These are phyloP conservation scores for Fusarium buharicum DNA, from an alignment of 2,329 filamentous ascomycete species.

Conservation along the genomic window DNA sequence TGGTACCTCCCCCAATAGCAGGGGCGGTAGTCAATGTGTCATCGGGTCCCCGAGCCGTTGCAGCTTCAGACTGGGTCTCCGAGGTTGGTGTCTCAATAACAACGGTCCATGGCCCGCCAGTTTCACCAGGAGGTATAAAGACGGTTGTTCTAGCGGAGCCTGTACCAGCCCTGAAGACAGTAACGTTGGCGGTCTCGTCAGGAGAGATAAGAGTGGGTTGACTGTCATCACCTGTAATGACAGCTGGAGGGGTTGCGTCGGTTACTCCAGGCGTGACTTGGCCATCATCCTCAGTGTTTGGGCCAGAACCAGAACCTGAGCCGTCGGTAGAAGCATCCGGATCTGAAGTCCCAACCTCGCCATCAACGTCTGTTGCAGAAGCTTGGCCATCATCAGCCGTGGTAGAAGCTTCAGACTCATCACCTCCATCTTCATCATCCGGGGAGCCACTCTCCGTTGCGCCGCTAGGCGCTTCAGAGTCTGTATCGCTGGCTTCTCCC, in stretches of 20 bases:
- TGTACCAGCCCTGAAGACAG: constrained; percentile 18
- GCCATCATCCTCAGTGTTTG: background rate
- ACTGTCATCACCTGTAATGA: background rate
- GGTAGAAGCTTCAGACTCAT: background rate
- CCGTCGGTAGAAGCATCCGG: background rate
- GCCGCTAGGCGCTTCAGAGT: background rate
- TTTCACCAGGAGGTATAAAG: constrained; percentile 8
- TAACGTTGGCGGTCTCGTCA: background rate
- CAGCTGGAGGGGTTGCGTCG: background rate
- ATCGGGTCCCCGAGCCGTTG: background rate
- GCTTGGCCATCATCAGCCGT: background rate
- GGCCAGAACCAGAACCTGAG: background rate
- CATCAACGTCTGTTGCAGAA: background rate
- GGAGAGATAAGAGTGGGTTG: background rate
- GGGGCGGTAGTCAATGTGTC: constrained; percentile 2
- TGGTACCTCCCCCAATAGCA: constrained; percentile 9
- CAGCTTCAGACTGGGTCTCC: constrained; percentile 20
- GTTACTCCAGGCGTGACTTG: background rate
- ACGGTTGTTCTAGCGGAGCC: constrained; percentile 3
- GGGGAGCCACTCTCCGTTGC: background rate
- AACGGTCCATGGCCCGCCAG: constrained; percentile 5
- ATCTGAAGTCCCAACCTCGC: background rate
- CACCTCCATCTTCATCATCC: background rate
- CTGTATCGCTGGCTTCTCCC: background rate
- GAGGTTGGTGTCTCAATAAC: constrained; percentile 14